phyloP scores from a whole-genome alignment of 441 rosid species.

The Viola pubescens region DNA sequence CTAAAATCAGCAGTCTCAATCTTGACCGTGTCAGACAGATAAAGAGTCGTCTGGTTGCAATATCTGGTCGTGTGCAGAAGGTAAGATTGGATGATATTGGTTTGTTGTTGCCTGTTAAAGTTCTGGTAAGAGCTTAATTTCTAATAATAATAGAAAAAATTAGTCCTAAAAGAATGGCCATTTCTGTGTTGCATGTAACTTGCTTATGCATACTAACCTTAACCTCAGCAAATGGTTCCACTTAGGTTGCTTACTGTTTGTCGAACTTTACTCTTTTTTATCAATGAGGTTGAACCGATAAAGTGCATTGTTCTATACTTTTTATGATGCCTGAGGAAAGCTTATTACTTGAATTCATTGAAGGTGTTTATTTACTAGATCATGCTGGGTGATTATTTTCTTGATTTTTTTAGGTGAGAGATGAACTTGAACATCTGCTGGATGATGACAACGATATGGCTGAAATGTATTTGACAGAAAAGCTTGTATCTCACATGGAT shows the following conservation, averaged over 20 bases:
- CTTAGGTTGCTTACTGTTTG: not conserved
- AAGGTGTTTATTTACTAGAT: not conserved
- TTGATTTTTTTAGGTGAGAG: constrained; percentile 39
- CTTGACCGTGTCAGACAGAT: constrained; percentile 45
- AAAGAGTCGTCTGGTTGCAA: constrained; percentile 46
- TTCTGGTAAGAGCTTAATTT: not conserved
- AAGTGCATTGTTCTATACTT: not conserved
- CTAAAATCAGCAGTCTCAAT: constrained; percentile 45
- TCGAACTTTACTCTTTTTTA: not conserved
- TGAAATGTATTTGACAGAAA: constrained; percentile 51
- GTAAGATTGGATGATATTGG: constrained; percentile 14
- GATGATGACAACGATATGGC: constrained; percentile 62
- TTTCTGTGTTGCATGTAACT: not conserved
- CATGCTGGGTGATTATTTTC: not conserved
- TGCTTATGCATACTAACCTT: not conserved
- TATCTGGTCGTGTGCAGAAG: constrained; percentile 49
- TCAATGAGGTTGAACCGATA: not conserved
- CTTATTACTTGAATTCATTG: not conserved
- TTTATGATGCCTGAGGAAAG: not conserved
- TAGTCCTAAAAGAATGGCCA: too few relatives aligned
- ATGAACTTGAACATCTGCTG: constrained; percentile 52
- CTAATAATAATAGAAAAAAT: not conserved
- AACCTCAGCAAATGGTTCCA: not conserved
- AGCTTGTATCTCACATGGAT: constrained; percentile 23
- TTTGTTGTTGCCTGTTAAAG: not conserved